Conservation (phyloP, 2,329 filamentous ascomycete species). For the Microascus cirrosus region DNA sequence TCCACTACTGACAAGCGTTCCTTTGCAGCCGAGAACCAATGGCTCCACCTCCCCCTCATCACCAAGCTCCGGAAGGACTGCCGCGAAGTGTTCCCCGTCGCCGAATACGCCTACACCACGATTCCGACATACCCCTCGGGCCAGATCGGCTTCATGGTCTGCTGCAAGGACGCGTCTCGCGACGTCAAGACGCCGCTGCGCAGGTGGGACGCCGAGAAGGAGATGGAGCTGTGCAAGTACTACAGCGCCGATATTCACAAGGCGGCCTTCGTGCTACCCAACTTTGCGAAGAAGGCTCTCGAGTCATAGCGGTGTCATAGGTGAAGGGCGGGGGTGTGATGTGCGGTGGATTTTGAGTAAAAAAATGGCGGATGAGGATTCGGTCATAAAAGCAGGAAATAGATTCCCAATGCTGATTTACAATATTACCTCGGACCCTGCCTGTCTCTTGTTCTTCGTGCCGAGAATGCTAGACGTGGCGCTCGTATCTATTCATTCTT, state of each 20-base stretch:
- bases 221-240: conserved; percentile 88
- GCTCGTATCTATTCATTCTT: conserved; percentile 19
- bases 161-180: conserved; percentile 81
- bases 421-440: not conserved
- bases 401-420: not conserved
- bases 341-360: not conserved
- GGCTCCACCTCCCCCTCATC: conserved; percentile 93
- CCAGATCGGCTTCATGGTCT: conserved; percentile 99
- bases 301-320: conserved; percentile 17
- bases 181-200: conserved; percentile 80
- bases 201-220: conserved; percentile 73
- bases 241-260: conserved; percentile 97
- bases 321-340: not conserved
- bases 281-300: conserved; percentile 74
- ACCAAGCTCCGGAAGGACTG: conserved; percentile 92
- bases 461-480: too few species aligned
- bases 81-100: conserved; percentile 92
- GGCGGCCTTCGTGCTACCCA: conserved; percentile 86
- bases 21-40: conserved; percentile 86
- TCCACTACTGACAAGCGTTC: not conserved
- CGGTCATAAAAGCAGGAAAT: not conserved
- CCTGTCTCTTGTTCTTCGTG: not conserved
- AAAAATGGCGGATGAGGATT: not conserved
- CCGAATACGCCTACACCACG: conserved; percentile 97
- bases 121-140: conserved; percentile 98